A percentile compares a stretch with the other conserved stretches of the same genome.
Evolutionary conservation across 2,329 filamentous ascomycete species (phyloP).

Genomic region (Hypoxylon sp.): DNA sequence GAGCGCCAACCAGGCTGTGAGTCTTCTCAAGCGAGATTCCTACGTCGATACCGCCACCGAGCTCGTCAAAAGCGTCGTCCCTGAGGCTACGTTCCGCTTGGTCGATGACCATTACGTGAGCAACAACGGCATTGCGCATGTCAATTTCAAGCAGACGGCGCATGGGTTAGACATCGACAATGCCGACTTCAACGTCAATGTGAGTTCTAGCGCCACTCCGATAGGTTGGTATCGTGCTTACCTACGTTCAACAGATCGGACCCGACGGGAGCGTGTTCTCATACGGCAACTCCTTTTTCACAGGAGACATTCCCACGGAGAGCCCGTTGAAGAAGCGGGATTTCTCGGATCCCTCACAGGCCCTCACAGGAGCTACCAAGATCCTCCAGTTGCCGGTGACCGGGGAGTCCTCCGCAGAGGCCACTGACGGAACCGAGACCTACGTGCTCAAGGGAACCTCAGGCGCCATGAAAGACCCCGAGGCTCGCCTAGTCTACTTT

Average conservation of each 20-base stretch:
- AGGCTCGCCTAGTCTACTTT: conserved; percentile 70
- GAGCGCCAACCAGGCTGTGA: conserved; percentile 45
- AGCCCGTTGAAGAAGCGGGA: conserved; percentile 59
- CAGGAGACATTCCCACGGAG: conserved; percentile 60
- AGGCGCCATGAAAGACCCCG: conserved; percentile 66
- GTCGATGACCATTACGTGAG: conserved; percentile 68
- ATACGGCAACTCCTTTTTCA: conserved; percentile 65
- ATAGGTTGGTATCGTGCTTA: conserved; percentile 27
- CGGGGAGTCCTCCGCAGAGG: conserved; percentile 58
- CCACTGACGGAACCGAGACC: conserved; percentile 56
- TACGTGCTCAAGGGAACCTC: conserved; percentile 64
- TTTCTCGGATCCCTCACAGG: conserved; percentile 60
- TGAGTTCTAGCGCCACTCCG: conserved; percentile 54
- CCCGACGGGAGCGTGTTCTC: conserved; percentile 70
- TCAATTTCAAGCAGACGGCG: conserved; percentile 71
- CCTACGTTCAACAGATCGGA: conserved; percentile 58
- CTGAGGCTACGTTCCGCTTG: conserved; percentile 63
- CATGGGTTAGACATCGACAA: conserved; percentile 73
- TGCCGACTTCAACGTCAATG: conserved; percentile 72
- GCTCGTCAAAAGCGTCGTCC: conserved; percentile 58
- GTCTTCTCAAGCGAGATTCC: conserved; percentile 52
- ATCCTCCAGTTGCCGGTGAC: conserved; percentile 60
- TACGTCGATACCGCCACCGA: conserved; percentile 63
- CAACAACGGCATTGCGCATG: conserved; percentile 69
- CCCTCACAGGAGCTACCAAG: conserved; percentile 59